These are phyloP conservation scores for Clarireedia homoeocarpa DNA, from an alignment of 2,329 filamentous ascomycete species.

Conservation along the genomic window DNA sequence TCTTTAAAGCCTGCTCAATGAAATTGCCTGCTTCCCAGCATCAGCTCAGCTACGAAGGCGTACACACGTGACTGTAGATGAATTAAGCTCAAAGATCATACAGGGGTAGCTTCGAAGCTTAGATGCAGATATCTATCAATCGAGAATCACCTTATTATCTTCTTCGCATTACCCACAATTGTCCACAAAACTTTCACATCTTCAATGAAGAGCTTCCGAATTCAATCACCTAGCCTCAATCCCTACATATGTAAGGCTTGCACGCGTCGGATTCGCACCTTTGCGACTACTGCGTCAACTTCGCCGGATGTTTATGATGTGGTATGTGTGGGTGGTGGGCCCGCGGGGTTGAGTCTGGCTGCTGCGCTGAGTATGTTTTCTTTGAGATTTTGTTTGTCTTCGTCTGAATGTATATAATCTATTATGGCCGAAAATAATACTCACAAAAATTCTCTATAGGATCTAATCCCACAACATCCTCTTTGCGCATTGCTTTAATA, in stretches of 20 bases:
- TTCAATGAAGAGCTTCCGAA: conserved; percentile 1
- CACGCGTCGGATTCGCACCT: conserved; percentile 1
- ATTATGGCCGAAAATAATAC: background rate
- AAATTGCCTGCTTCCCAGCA: too few relatives aligned
- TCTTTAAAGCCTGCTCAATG: conserved; percentile 14
- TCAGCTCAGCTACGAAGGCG: background rate
- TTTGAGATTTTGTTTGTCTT: background rate
- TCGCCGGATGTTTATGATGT: conserved; percentile 28
- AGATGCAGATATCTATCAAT: background rate
- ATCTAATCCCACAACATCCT: conserved; percentile 64
- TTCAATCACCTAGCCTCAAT: background rate
- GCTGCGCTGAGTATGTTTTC: conserved; percentile 60
- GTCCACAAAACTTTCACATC: background rate
- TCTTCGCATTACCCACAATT: background rate
- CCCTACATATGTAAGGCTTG: conserved; percentile 5
- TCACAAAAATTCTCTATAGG: conserved; percentile 39
- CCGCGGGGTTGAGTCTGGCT: conserved; percentile 69
- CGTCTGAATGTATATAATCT: background rate
- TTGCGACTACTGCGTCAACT: background rate
- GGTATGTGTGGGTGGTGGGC: conserved; percentile 31
- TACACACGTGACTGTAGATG: conserved; percentile 3
- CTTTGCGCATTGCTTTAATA: conserved; percentile 78
- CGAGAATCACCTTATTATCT: background rate
- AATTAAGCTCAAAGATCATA: background rate
- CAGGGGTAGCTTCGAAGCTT: conserved; percentile 1